phyloP scores from a whole-genome alignment of 1,284 basidiomycete species.

The Tausonia pullulans region DNA sequence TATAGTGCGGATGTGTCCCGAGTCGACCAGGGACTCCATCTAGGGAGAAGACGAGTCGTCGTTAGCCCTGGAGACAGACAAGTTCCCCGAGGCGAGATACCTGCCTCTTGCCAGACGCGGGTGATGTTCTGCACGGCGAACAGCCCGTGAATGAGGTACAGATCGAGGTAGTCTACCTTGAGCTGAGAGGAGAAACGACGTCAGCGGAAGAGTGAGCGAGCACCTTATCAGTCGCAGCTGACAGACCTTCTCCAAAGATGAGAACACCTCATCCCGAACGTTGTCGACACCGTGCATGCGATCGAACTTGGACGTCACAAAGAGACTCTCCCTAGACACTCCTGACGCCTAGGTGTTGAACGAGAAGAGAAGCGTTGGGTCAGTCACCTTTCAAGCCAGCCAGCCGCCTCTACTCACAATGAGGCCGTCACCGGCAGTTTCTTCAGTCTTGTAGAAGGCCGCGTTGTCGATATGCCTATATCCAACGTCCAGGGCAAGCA shows the following conservation, averaged over 20 bases:
- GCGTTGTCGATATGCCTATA: neutral
- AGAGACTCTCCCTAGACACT: constrained; percentile 13
- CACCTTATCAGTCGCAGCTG: too few relatives aligned
- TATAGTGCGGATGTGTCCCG: constrained; percentile 14
- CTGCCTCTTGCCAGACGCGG: constrained; percentile 8
- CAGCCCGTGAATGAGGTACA: constrained; percentile 16
- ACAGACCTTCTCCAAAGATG: constrained; percentile 7
- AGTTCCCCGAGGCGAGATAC: too few relatives aligned
- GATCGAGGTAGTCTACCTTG: constrained; percentile 10
- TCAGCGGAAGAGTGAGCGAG: too few relatives aligned
- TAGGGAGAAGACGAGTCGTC: too few relatives aligned
- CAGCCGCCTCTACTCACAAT: too few relatives aligned
- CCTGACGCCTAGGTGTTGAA: neutral
- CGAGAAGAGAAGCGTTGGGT: too few relatives aligned
- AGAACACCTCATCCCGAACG: neutral
- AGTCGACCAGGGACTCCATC: constrained; percentile 14
- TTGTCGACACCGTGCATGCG: neutral
- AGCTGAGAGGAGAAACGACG: too few relatives aligned
- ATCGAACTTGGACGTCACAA: constrained; percentile 18
- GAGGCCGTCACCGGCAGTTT: constrained; percentile 11
- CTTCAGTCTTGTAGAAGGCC: constrained; percentile 12
- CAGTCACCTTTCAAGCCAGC: too few relatives aligned
- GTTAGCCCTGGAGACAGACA: too few relatives aligned
- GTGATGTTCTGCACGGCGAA: neutral
- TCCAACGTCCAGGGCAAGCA: neutral